A percentile compares a stretch with the other conserved stretches of the same genome.
These are phyloP conservation scores for Aspergillus aculeatus DNA, from an alignment of 2,329 filamentous ascomycete genomes.

Conservation along the genomic window DNA sequence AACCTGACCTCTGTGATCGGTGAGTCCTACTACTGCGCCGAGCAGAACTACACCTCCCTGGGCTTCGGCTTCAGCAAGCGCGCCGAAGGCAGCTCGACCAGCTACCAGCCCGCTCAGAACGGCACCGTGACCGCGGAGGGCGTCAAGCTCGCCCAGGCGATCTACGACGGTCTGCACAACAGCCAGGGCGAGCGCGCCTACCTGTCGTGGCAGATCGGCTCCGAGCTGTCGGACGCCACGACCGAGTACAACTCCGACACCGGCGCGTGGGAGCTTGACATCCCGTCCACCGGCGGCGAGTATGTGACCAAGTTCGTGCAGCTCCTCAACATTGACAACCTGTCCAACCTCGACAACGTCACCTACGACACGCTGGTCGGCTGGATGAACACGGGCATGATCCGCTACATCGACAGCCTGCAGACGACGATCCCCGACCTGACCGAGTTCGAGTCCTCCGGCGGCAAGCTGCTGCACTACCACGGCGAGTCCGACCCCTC, in stretches of 20 bases:
- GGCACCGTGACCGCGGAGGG: slow-evolving; percentile 30
- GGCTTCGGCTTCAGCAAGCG: slow-evolving; percentile 32
- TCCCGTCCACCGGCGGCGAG: slow-evolving; percentile 39
- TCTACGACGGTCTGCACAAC: slow-evolving; percentile 45
- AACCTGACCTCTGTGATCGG: slow-evolving; percentile 50
- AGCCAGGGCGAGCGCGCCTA: slow-evolving; percentile 43
- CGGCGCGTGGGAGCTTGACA: slow-evolving; percentile 30
- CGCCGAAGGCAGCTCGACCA: slow-evolving; percentile 24
- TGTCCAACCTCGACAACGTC: slow-evolving; percentile 47
- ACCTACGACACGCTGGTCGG: slow-evolving; percentile 58
- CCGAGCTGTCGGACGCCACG: slow-evolving; percentile 28
- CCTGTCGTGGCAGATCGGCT: slow-evolving; percentile 34
- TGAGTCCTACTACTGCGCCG: slow-evolving; percentile 47
- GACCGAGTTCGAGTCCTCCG: slow-evolving; percentile 48
- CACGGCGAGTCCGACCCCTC: slow-evolving; percentile 58
- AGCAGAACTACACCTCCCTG: slow-evolving; percentile 26
- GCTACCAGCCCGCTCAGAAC: slow-evolving; percentile 32
- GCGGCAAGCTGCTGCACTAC: slow-evolving; percentile 59
- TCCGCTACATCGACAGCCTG: slow-evolving; percentile 51
- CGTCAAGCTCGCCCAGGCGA: slow-evolving; percentile 35
- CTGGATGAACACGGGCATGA: slow-evolving; percentile 54
- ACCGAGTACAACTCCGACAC: slow-evolving; percentile 30
- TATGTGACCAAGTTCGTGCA: slow-evolving; percentile 35
- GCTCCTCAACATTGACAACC: slow-evolving; percentile 35
- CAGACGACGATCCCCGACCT: slow-evolving; percentile 58